These are phyloP conservation scores for Penicillium sp. DNA, from an alignment of 2,329 filamentous ascomycete genomes.

Conservation along the genomic window DNA sequence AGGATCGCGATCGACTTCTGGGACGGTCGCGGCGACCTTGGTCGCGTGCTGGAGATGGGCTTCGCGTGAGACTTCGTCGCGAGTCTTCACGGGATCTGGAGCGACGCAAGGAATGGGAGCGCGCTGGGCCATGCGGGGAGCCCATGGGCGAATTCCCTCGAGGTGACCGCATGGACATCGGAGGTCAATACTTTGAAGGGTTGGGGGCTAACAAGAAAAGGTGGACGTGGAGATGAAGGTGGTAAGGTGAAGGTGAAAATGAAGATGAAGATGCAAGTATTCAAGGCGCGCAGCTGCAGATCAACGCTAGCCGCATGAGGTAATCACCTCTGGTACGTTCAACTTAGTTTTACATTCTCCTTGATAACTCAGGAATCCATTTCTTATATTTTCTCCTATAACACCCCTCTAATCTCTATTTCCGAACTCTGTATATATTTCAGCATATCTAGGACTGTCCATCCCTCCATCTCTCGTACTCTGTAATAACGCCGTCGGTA, in stretches of 20 bases:
- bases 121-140: slow-evolving; percentile 21
- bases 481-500: slow-evolving; percentile 53
- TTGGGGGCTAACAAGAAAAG: background rate
- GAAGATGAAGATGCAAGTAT: background rate
- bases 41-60: slow-evolving; percentile 23
- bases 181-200: background rate
- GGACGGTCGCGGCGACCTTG: slow-evolving; percentile 26
- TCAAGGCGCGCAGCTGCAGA: slow-evolving; percentile 1
- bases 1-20: slow-evolving; percentile 28
- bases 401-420: background rate
- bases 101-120: slow-evolving; percentile 27
- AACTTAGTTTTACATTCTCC: background rate
- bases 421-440: background rate
- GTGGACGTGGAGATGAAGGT: background rate
- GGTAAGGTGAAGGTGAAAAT: background rate
- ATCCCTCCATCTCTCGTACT: slow-evolving; percentile 54
- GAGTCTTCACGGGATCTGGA: slow-evolving; percentile 35
- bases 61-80: slow-evolving; percentile 27
- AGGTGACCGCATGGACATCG: slow-evolving; percentile 27
- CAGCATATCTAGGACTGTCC: slow-evolving; percentile 1
- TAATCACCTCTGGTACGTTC: slow-evolving; percentile 8
- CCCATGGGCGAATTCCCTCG: slow-evolving; percentile 28
- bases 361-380: background rate
- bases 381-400: background rate
- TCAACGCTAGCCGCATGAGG: slow-evolving; percentile 15